A percentile compares a stretch with the other conserved stretches of the same genome.
Conservation (phyloP, 1,139 yeast species). For the Suhomyces atakaporum region DNA sequence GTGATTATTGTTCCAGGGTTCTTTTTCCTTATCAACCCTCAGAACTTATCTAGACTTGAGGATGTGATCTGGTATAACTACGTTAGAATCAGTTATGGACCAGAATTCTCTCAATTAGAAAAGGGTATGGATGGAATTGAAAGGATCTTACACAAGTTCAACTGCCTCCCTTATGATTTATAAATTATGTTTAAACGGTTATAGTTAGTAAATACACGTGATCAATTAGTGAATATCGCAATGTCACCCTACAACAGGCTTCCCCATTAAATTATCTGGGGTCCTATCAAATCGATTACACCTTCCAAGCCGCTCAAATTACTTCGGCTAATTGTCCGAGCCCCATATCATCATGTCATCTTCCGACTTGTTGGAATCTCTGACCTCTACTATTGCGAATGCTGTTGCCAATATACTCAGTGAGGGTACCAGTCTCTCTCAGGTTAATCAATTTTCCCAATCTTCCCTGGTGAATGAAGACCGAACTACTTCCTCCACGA, state of each 20-base stretch:
- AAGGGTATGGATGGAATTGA: constrained; percentile 72
- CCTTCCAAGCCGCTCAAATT: too few species aligned
- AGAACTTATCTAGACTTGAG: constrained; percentile 59
- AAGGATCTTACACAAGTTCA: constrained; percentile 51
- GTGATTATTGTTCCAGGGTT: constrained; percentile 70
- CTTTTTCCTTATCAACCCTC: constrained; percentile 66
- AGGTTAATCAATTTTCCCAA: too few species aligned
- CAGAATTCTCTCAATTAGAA: constrained; percentile 55
- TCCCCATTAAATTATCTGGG: too few species aligned
- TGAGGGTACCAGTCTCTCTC: neutral
- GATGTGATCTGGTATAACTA: constrained; percentile 68
- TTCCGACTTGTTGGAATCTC: too few species aligned
- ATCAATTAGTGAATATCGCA: too few species aligned
- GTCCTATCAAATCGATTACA: too few species aligned
- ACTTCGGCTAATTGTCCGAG: too few species aligned
- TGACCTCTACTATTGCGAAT: neutral
- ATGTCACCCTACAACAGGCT: too few species aligned
- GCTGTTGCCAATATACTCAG: neutral
- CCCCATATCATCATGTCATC: too few species aligned
- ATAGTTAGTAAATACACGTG: neutral
- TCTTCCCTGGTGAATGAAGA: too few species aligned
- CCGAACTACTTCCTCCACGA: constrained; percentile 1
- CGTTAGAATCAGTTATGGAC: constrained; percentile 66
- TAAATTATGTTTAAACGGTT: neutral
- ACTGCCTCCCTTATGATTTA: constrained; percentile 38